Percentiles rank a stretch among this genome's conserved stretches.
Evolutionary conservation across 169 alveolate species (phyloP).

Genomic region (Plasmodium billcollinsi): DNA sequence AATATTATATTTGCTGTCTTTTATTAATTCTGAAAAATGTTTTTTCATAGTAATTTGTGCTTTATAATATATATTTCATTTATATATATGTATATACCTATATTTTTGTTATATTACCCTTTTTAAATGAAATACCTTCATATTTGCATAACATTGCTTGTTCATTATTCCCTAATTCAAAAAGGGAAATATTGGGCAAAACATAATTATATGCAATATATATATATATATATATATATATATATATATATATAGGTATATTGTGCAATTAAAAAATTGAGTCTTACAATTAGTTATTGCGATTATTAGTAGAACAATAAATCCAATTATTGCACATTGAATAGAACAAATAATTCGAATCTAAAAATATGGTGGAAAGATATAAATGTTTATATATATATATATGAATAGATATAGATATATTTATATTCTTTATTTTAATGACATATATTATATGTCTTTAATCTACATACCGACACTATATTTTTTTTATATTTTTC

Average conservation of each 20-base stretch:
- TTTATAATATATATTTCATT: not conserved
- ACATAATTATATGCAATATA: not conserved
- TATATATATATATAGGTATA: not conserved
- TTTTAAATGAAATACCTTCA: constrained; percentile 64
- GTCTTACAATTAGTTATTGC: constrained; percentile 30
- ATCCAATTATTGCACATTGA: constrained; percentile 61
- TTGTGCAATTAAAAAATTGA: not conserved
- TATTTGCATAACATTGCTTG: constrained; percentile 23
- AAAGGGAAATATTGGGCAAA: not conserved
- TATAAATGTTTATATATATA: too few relatives aligned
- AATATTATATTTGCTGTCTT: constrained; percentile 46
- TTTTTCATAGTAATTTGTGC: not conserved
- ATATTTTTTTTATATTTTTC: constrained; percentile 52
- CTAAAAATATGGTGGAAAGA: constrained; percentile 3
- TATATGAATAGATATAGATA: too few relatives aligned
- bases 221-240: not conserved
- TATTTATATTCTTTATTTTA: not conserved
- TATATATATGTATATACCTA: not conserved
- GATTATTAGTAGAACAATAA: constrained; percentile 26
- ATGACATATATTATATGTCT: not conserved
- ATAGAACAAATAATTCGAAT: constrained; percentile 62
- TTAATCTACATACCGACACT: constrained; percentile 20
- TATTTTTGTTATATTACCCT: constrained; percentile 22
- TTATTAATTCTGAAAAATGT: constrained; percentile 31
- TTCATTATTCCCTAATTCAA: constrained; percentile 27